Conservation (phyloP, 352 stramenopile species). For the Globisporangium recalcitrans region DNA sequence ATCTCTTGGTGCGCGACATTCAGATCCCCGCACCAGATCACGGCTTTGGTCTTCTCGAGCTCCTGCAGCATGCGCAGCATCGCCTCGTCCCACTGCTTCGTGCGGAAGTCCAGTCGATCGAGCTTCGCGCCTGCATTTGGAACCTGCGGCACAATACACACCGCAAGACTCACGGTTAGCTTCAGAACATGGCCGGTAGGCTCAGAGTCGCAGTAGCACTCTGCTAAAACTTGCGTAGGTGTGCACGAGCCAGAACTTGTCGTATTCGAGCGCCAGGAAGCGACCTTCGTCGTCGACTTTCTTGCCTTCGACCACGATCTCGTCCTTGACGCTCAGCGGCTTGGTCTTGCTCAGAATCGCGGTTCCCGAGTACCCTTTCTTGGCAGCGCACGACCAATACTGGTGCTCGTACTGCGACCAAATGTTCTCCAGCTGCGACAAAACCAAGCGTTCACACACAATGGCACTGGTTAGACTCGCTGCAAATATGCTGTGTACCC, state of each 20-base stretch:
- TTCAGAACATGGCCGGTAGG: background rate
- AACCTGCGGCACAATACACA: conserved; percentile 18
- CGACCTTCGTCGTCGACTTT: conserved; percentile 67
- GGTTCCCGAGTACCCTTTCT: conserved; percentile 79
- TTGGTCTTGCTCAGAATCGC: conserved; percentile 70
- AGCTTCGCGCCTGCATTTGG: conserved; percentile 71
- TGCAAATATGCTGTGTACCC: background rate
- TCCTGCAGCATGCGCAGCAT: conserved; percentile 62
- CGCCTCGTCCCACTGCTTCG: conserved; percentile 70
- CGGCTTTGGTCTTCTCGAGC: conserved; percentile 69
- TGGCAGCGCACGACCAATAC: conserved; percentile 69
- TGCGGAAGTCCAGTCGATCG: conserved; percentile 69
- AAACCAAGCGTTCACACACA: background rate
- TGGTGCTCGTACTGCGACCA: conserved; percentile 71
- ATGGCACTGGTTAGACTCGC: background rate
- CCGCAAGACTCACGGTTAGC: background rate
- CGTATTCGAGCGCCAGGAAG: conserved; percentile 74
- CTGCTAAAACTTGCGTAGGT: conserved; percentile 42
- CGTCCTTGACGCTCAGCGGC: conserved; percentile 61
- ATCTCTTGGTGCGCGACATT: conserved; percentile 87
- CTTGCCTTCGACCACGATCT: conserved; percentile 50
- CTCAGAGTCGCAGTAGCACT: no score
- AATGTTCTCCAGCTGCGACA: conserved; percentile 45
- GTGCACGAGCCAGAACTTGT: conserved; percentile 79
- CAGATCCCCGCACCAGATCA: conserved; percentile 83